Evolutionary conservation across 73 alveolate species (phyloP).

Genomic region (Paramecium primaurelia): DNA sequence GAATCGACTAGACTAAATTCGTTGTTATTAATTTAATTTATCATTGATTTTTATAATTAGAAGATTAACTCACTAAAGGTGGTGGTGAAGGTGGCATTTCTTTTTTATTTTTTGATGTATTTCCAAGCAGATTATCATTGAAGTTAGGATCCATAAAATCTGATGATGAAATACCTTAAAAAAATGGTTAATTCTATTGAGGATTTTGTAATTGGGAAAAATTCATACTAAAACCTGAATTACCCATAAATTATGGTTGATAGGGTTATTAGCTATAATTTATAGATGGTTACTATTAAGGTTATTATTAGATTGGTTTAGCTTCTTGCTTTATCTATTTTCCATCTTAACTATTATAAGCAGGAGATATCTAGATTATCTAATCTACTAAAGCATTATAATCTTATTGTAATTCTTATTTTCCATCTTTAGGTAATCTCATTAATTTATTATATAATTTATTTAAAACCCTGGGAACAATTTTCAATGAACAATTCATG

Average conservation of each 20-base stretch:
- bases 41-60: not conserved
- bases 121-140: not conserved
- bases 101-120: not conserved
- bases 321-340: not conserved
- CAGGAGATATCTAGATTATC: conserved; percentile 54
- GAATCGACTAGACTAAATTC: not conserved
- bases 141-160: not conserved
- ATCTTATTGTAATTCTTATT: conserved; percentile 22
- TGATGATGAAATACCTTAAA: not conserved
- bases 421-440: conserved; percentile 49
- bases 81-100: not conserved
- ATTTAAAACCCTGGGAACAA: conserved; percentile 40
- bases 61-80: not conserved
- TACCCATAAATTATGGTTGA: not conserved
- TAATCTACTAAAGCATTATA: conserved; percentile 58
- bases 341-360: conserved; percentile 40
- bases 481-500: conserved; percentile 43
- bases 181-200: too few species aligned
- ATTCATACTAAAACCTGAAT: not conserved
- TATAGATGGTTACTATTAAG: not conserved
- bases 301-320: not conserved
- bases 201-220: not conserved
- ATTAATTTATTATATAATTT: conserved; percentile 44
- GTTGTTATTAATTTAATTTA: not conserved
- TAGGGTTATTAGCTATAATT: not conserved